Base-by-base conservation (phyloP, 306 rosid species). In the Cicer judaicum region DNA sequence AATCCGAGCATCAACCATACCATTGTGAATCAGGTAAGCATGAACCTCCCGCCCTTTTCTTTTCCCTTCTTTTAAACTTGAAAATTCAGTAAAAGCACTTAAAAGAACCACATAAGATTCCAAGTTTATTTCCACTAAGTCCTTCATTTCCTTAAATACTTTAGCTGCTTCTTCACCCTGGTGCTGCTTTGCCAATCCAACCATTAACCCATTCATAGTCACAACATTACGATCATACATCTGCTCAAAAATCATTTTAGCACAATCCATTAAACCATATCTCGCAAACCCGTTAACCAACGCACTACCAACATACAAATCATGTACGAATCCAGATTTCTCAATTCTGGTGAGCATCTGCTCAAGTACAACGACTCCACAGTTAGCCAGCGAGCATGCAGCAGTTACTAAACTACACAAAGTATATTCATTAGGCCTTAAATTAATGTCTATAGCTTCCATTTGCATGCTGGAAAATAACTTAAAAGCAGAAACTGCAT, bases 261-360 rank as follows among this genome's bases (percentile, higher is more conserved):
- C 90, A 70, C 68, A 77, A 72, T 78, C 78, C 60, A 75, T 79
- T 21, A 80, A 83, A 52, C 97, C 97, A 60, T 74, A 77, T 78
- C 85, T 87, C 1, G 97, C 90, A 85, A 89, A 88, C 7, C 97
- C 96, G 69, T 90, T 93, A 42, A 91, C 91, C 65, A 93, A 79
- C 64, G 98, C 97, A 87, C 97, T 93, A 42, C 96, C 97, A 4
- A 91, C 97, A 66, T 89, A 93, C 59, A 93, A 72, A 84, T 87
- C 93, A 70, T 71, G 85, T 19, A 78, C 72, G 53, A 76, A 80
- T 70, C 98, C 95, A 10, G 90, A 83, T 79, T 88, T 93, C 29
- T 74, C 85, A 47, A 91, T 87, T 80, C 84, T 79, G 19, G 82
- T 39, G 56, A 93, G 81, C 78, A 93, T 80, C 82, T 93, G 98